Percentiles rank a stretch among this genome's conserved stretches.
phyloP scores from a whole-genome alignment of 108 stramenopile genomes.

The Discostella stelligeroides region DNA sequence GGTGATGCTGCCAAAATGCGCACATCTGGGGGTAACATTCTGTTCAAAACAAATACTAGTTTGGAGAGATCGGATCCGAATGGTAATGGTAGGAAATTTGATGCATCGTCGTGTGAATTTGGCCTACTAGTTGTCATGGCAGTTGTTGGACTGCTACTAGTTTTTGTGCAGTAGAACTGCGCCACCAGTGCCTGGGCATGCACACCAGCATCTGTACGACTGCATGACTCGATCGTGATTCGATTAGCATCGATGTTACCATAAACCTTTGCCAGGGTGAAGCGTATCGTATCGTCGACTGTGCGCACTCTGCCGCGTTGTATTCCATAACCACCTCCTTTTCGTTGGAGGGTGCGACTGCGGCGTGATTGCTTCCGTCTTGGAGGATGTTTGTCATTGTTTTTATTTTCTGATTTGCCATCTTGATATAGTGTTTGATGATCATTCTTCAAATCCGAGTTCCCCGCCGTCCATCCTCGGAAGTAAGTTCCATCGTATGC shows the following conservation, averaged over 20 bases:
- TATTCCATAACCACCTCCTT: conserved; percentile 42
- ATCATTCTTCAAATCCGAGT: conserved; percentile 9
- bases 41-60: conserved; percentile 72
- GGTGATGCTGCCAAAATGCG: conserved; percentile 64
- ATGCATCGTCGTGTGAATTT: conserved; percentile 49
- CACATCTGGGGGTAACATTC: conserved; percentile 79
- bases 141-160: conserved; percentile 1
- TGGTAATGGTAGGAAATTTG: conserved; percentile 66
- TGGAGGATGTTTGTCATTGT: conserved; percentile 2
- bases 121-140: conserved; percentile 36
- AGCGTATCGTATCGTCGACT: conserved; percentile 49
- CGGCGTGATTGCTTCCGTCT: conserved; percentile 36
- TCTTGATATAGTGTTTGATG: background rate
- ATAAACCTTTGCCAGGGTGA: conserved; percentile 73
- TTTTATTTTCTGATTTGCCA: conserved; percentile 12
- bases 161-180: conserved; percentile 64
- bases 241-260: conserved; percentile 67
- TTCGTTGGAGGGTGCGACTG: conserved; percentile 48
- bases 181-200: conserved; percentile 75
- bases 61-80: conserved; percentile 59
- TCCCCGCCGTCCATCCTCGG: conserved; percentile 76
- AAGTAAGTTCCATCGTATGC: conserved; percentile 78
- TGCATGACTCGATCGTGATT: conserved; percentile 77
- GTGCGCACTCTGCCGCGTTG: conserved; percentile 24
- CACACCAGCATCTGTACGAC: conserved; percentile 84